Evolutionary conservation across 1,139 yeast species (phyloP), one percentile per base, ranked within the genome.

Genomic region (Saccharomycopsis hybrid): DNA sequence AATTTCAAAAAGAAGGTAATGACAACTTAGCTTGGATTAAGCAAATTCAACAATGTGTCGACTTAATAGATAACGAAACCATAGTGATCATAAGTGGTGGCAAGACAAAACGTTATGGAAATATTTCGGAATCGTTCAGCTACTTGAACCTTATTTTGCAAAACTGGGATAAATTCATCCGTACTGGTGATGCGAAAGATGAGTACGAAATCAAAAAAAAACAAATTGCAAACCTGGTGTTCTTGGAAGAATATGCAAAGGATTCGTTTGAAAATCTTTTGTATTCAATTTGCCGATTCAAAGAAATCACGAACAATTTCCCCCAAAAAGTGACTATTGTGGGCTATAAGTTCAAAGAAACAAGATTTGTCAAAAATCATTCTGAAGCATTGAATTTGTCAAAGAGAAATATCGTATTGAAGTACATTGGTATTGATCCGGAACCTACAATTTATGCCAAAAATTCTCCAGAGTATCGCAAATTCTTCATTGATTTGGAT

Each of bases 221-320:
- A 2, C 39, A 62, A 1, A 49, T 58, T 3, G n/a, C n/a, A n/a
- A 54, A 60, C 9, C 61, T 76, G 33, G 61, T 76, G 2, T 53
- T 67, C 3, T 61, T 75, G 2, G 96, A 87, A 60, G 88, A 82
- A 57, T 83, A 67, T 63, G 90, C 96, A 0, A 67, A 88, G 43
- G 95, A 87, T 62, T 85, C 95, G 1, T 83, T 82, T 62, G 95
- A 87, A 61, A 87, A 87, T 62, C 75, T 86, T 5, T 56, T 85
- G 2, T 85, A 78, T 61, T 78, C 84, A 57, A 58, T 86, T 2
- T 72, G 78, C 45, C 67, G 83, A 46, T 86, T 73, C 61, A 66
- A 72, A 43, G 81, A 82, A 57, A 56, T 74, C 1, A 64, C 68
- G 4, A 66, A 70, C 0, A 40, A 13, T 1, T 82, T 76, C 56